phyloP scores from a whole-genome alignment of 106 monocot species.

The Acorus gramineus region DNA sequence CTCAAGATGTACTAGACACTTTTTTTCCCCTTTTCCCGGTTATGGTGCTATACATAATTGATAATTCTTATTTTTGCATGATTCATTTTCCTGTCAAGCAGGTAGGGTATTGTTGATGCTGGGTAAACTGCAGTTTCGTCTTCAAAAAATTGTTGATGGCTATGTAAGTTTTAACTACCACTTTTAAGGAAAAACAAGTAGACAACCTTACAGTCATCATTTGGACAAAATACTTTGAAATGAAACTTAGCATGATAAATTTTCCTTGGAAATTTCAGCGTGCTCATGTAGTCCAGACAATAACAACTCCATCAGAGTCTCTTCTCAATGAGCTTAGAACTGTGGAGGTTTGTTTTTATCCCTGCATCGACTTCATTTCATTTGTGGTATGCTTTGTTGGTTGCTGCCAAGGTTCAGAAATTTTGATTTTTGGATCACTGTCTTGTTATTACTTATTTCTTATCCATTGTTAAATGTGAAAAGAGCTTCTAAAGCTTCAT shows the following conservation, averaged over 20 bases:
- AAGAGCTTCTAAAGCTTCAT: too few relatives aligned
- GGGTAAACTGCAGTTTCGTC: constrained; percentile 67
- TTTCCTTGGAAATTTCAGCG: constrained; percentile 32
- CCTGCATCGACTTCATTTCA: background rate
- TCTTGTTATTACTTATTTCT: background rate
- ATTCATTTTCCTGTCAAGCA: too few relatives aligned
- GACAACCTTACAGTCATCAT: too few relatives aligned
- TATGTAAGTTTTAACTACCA: constrained; percentile 40
- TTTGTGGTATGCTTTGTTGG: background rate
- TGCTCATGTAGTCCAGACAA: constrained; percentile 54
- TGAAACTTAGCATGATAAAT: background rate
- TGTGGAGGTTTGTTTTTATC: constrained; percentile 46
- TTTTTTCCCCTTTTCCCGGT: background rate
- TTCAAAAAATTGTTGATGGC: constrained; percentile 70
- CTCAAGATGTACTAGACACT: background rate
- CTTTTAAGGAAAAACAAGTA: background rate
- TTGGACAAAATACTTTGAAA: background rate
- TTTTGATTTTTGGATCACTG: background rate
- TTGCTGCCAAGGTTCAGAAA: background rate
- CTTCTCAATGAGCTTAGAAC: constrained; percentile 68
- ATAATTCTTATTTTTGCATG: constrained; percentile 12
- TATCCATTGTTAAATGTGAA: too few relatives aligned
- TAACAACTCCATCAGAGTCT: constrained; percentile 63
- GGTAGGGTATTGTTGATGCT: constrained; percentile 58
- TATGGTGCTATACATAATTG: background rate